These are phyloP conservation scores for Elaeagnus macrophylla DNA, from an alignment of 306 rosid genomes.

Conservation along the genomic window DNA sequence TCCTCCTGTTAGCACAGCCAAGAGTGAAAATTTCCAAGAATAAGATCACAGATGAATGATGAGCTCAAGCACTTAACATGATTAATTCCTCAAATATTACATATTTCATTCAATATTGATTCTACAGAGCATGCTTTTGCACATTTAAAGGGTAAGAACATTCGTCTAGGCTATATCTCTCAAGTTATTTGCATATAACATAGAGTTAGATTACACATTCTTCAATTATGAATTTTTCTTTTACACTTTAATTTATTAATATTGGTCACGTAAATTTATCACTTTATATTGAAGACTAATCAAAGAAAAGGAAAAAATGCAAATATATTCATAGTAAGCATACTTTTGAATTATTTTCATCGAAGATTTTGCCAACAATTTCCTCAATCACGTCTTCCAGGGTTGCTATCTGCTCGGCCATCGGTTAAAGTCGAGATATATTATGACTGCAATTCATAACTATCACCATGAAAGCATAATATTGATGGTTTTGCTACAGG, in stretches of 20 bases:
- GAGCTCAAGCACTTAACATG: neutral
- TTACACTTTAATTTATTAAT: neutral
- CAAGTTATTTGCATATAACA: too few species aligned
- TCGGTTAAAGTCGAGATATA: neutral
- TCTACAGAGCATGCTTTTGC: too few species aligned
- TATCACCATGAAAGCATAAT: neutral
- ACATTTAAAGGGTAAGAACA: too few species aligned
- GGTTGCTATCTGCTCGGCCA: conserved; percentile 60
- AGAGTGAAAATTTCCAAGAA: conserved; percentile 5
- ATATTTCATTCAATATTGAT: too few species aligned
- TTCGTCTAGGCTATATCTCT: too few species aligned
- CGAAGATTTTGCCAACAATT: conserved; percentile 97
- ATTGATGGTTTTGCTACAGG: conserved; percentile 3
- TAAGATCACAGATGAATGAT: neutral
- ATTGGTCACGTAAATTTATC: too few species aligned
- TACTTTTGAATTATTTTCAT: conserved; percentile 96
- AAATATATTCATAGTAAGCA: conserved; percentile 1
- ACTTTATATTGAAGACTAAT: neutral
- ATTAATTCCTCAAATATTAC: neutral
- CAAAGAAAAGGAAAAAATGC: neutral
- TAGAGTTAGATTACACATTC: too few species aligned
- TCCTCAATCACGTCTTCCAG: conserved; percentile 97
- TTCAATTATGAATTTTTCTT: too few species aligned
- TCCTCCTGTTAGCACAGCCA: conserved; percentile 57
- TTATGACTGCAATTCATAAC: neutral